These are phyloP conservation scores for Phytophthora kernoviae DNA, from an alignment of 352 stramenopile species.

Conservation along the genomic window DNA sequence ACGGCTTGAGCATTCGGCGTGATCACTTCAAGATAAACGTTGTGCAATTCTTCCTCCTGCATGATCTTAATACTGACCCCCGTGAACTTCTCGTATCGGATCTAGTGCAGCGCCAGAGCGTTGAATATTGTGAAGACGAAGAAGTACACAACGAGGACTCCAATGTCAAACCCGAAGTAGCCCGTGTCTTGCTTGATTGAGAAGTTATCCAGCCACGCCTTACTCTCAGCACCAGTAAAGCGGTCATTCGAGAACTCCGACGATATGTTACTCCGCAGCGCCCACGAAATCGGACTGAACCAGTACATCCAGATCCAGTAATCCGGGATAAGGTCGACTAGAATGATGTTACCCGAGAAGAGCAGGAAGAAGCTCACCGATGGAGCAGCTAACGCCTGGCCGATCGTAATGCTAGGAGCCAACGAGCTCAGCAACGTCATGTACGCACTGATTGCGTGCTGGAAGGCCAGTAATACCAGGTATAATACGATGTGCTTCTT, in stretches of 20 bases:
- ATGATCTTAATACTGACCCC: slow-evolving; percentile 81
- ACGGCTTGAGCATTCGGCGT: too few species aligned
- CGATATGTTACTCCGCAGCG: slow-evolving; percentile 36
- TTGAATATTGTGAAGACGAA: slow-evolving; percentile 48
- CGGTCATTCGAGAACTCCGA: slow-evolving; percentile 32
- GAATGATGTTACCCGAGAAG: slow-evolving; percentile 54
- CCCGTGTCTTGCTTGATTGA: slow-evolving; percentile 17
- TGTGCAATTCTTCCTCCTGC: too few species aligned
- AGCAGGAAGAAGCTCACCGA: slow-evolving; percentile 50
- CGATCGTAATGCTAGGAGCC: slow-evolving; percentile 39
- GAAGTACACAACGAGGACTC: slow-evolving; percentile 44
- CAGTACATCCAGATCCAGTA: slow-evolving; percentile 45
- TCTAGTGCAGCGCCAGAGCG: slow-evolving; percentile 38
- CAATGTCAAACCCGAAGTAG: slow-evolving; percentile 46
- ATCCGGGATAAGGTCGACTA: slow-evolving; percentile 40
- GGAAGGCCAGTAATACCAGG: slow-evolving; percentile 68
- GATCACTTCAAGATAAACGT: too few species aligned
- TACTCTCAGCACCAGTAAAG: slow-evolving; percentile 10
- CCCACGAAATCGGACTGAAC: slow-evolving; percentile 51
- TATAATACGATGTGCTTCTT: slow-evolving; percentile 61
- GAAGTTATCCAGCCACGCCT: slow-evolving; percentile 12
- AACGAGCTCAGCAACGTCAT: slow-evolving; percentile 23
- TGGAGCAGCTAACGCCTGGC: slow-evolving; percentile 29
- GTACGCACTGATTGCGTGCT: slow-evolving; percentile 38
- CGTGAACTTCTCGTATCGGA: slow-evolving; percentile 50